phyloP scores from a whole-genome alignment of 2,329 filamentous ascomycete genomes.

The Daldinia eschscholtzii region DNA sequence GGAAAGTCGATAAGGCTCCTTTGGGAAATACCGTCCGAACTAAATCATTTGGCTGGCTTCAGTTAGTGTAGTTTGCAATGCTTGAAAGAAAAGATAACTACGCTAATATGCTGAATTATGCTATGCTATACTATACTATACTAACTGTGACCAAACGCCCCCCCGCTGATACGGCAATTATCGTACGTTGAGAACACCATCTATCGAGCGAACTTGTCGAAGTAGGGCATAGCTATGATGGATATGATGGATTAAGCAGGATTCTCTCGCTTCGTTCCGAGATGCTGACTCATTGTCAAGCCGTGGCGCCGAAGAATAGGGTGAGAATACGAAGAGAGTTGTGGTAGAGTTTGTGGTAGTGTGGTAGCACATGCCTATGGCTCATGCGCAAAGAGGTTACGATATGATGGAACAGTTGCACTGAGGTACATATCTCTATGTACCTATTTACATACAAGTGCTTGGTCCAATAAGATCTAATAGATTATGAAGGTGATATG shows the following conservation, averaged over 20 bases:
- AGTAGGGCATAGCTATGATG: background rate
- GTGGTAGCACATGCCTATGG: background rate
- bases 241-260: background rate
- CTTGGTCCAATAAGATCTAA: background rate
- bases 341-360: background rate
- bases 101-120: too few species aligned
- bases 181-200: background rate
- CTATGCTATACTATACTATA: too few species aligned
- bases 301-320: background rate
- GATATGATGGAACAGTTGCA: too few species aligned
- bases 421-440: too few species aligned
- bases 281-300: background rate
- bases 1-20: background rate
- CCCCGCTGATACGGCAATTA: background rate
- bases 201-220: background rate
- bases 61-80: background rate
- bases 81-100: too few species aligned
- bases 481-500: background rate
- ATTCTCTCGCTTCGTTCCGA: constrained; percentile 1
- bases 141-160: background rate
- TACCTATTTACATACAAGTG: background rate
- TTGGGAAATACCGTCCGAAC: background rate
- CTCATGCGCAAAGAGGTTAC: background rate
- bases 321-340: background rate
- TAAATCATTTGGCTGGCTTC: background rate